A percentile compares a stretch with the other conserved stretches of the same genome.
These are phyloP conservation scores for Ophiognomonia clavigignenti-juglandacearum DNA, from an alignment of 2,329 filamentous ascomycete genomes.

Conservation along the genomic window DNA sequence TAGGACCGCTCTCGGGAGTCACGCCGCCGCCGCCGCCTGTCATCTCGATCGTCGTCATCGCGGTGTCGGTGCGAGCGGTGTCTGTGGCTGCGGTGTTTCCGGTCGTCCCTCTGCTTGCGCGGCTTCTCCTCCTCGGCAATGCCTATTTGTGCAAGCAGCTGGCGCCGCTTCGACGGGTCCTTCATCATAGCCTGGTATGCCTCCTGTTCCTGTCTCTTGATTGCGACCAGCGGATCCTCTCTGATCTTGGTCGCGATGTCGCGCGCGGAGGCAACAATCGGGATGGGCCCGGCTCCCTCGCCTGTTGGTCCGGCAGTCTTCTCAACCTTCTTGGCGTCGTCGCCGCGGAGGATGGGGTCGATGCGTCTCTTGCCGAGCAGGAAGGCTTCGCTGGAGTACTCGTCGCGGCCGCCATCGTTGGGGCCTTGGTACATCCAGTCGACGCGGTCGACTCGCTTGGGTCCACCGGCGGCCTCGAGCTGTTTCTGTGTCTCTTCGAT, in stretches of 20 bases:
- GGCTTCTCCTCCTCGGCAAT: conserved; percentile 43
- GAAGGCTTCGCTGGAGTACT: conserved; percentile 91
- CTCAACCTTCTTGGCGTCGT: conserved; percentile 74
- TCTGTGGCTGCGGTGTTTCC: conserved; percentile 37
- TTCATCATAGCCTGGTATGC: conserved; percentile 78
- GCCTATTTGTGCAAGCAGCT: conserved; percentile 62
- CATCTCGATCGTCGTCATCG: conserved; percentile 23
- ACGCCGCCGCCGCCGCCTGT: conserved; percentile 40
- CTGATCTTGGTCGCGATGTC: conserved; percentile 84
- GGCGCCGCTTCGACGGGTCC: conserved; percentile 62
- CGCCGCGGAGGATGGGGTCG: conserved; percentile 74
- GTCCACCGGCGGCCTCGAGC: conserved; percentile 82
- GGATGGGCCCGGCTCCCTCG: conserved; percentile 47
- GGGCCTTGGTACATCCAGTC: conserved; percentile 99
- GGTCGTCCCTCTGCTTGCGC: conserved; percentile 36
- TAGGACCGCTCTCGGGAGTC: conserved; percentile 38
- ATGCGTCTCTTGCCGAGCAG: conserved; percentile 88
- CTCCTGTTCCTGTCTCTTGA: conserved; percentile 86
- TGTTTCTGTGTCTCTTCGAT: conserved; percentile 88
- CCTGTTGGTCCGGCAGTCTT: conserved; percentile 66
- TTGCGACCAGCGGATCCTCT: conserved; percentile 86
- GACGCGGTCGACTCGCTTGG: conserved; percentile 74
- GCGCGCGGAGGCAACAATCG: conserved; percentile 66
- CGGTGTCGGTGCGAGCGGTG: conserved; percentile 29
- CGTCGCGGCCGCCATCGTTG: conserved; percentile 66